Evolutionary conservation across 1,139 yeast genomes (phyloP), one percentile per base, ranked within the genome.

Genomic region (Meyerozyma carpophila): DNA sequence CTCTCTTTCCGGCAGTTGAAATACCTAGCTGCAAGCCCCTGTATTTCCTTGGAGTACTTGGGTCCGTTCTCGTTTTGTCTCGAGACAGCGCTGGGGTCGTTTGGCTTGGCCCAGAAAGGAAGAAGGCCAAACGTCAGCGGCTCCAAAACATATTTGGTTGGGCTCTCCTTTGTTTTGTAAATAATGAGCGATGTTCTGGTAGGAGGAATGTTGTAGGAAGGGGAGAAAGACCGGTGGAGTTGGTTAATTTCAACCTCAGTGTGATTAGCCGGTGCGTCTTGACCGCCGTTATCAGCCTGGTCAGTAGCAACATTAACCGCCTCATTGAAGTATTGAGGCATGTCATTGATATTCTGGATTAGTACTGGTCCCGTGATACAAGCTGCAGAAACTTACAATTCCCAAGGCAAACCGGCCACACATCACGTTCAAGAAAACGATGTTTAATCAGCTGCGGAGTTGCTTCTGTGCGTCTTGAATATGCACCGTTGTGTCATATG

Each of bases 81-180:
- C 20, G 51, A 50, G 0, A 60, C 65, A 0, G 65, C 56, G 14
- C 57, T 58, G 1, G 63, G 54, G 39, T 63, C 61, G 21, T 52
- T 51, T n/a, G 56, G 54, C 32, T 66, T 68, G 5, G 74, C 65
- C 77, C 79, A 80, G 11, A 58, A 57, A 0, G 87, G 85, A 1
- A 80, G 65, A 37, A 82, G 59, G 1, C 87, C 84, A 84, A 87
- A 82, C 41, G 68, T 71, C 84, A 81, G 79, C 34, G 64, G 66
- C 41, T 62, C 62, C 4, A 73, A 38, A 3, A 59, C 50, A 43
- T 59, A 52, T 18, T 53, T 50, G 32, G 49, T 37, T 1, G 48
- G 39, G 40, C 46, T 38, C 43, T 40, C 28, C 36, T 50, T 41
- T 37, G 44, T 45, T 45, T 54, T 49, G 45, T 63, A 57, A 39